Evolutionary conservation across 2,329 filamentous ascomycete genomes (phyloP), one percentile per base, ranked within the genome.

Genomic region (Penicillium sp.): DNA sequence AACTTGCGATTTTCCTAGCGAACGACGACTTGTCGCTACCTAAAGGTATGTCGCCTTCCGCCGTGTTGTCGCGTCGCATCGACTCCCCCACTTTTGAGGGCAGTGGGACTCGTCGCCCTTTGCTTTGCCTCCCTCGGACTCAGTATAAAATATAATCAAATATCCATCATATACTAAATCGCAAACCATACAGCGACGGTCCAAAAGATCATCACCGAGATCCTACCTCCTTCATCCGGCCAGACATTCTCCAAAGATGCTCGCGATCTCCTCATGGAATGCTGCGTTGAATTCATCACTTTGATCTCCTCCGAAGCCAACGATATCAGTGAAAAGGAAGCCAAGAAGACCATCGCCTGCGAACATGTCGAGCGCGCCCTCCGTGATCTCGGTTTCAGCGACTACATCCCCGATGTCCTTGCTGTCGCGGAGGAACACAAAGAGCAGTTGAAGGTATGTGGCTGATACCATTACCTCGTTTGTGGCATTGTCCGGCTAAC

Each of bases 231-330:
- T 0, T 81, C 85, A 42, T 78, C 78, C 17, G 88, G 88, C 44
- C 80, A 95, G 54, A 84, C 87, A 2, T 97, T 97, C 67, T 88
- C 90, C 39, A 96, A 95, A 69, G 93, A 98, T 63, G 90, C 91
- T 12, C 85, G 93, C 53, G 93, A 98, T 65, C 78, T 97, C 2
- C 78, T 98, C 45, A 98, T 98, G 63, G 93, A 97, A 75, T 97
- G 93, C 74, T 98, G 93, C 65, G 91, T 98, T 64, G 93, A 98
- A 70, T 98, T 98, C 70, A 96, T 98, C 70, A 97, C 93, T 17
- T 81, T 98, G 63, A 87, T 98, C 61, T 96, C 90, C n/a, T 95
- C 88, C 42, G 91, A 98, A 74, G 93, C 93, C 55, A 98, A 98
- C 71, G 93, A 98, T 63, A 98, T 98, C 57, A 94, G 90, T 12